Evolutionary conservation across 1,139 yeast species (phyloP).

Genomic region (Sporopachydermia cereana): DNA sequence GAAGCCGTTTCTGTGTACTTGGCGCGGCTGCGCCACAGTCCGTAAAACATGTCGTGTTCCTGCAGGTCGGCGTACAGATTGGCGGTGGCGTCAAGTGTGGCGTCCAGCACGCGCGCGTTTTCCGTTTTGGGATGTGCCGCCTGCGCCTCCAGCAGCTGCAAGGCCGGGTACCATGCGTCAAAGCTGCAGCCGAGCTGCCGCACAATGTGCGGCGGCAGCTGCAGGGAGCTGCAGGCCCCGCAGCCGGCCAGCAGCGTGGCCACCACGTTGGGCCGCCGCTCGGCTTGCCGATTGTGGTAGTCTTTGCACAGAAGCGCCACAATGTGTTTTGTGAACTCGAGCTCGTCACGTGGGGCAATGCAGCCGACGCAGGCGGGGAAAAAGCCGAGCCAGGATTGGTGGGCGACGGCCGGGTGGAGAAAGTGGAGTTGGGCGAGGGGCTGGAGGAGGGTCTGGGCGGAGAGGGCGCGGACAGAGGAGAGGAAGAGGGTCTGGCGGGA

Average conservation of each 20-base stretch:
- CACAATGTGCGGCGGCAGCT: constrained; percentile 88
- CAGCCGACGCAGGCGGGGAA: constrained; percentile 74
- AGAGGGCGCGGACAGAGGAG: constrained; percentile 28
- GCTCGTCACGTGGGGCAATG: constrained; percentile 66
- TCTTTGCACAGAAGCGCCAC: constrained; percentile 79
- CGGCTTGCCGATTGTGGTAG: constrained; percentile 82
- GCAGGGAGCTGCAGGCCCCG: constrained; percentile 54
- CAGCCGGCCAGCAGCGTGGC: constrained; percentile 77
- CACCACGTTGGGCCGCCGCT: constrained; percentile 77
- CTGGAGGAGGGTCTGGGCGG: constrained; percentile 44
- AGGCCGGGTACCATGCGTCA: constrained; percentile 87
- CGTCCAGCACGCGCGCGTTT: constrained; percentile 65
- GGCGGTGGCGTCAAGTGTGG: constrained; percentile 81
- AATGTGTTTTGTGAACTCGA: constrained; percentile 71
- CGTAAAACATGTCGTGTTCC: constrained; percentile 96
- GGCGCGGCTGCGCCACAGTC: constrained; percentile 93
- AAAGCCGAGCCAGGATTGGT: constrained; percentile 71
- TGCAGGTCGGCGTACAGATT: constrained; percentile 82
- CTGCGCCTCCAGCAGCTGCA: constrained; percentile 67
- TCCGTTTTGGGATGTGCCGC: constrained; percentile 57
- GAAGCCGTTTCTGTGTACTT: constrained; percentile 87
- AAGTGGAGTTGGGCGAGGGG: constrained; percentile 79
- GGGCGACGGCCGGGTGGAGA: constrained; percentile 69
- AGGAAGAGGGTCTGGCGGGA: constrained; percentile 47
- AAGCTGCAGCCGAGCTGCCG: constrained; percentile 82